A percentile compares a stretch with the other conserved stretches of the same genome.
Evolutionary conservation across 2,329 filamentous ascomycete species (phyloP).

Genomic region (Ceratocystis ficicola): DNA sequence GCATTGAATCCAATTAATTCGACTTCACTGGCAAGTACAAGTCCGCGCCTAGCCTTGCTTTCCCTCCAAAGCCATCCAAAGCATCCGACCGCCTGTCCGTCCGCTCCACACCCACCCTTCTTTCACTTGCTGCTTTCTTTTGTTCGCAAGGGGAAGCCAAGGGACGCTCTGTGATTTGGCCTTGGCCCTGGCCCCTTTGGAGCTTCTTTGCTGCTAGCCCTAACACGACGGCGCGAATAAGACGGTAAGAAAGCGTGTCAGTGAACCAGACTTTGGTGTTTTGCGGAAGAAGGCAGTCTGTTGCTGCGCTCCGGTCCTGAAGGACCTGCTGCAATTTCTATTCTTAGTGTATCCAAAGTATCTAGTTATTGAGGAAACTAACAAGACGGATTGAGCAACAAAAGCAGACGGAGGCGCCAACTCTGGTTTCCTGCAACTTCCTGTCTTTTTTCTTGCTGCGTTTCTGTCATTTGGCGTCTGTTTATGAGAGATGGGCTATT

Average conservation of each 20-base stretch:
- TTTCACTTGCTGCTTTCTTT: neutral
- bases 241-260: neutral
- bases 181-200: neutral
- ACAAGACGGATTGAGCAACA: neutral
- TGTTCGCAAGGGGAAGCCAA: neutral
- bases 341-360: conserved; percentile 1
- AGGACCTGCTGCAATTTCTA: conserved; percentile 9
- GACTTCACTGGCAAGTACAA: neutral
- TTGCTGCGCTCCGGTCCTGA: neutral
- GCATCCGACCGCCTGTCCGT: conserved; percentile 3
- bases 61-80: neutral
- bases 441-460: neutral
- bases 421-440: neutral
- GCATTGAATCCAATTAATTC: conserved; percentile 1
- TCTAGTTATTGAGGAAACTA: neutral
- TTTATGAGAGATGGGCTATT: neutral
- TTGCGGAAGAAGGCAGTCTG: neutral
- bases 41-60: neutral
- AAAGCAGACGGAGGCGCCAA: neutral
- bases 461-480: neutral
- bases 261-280: conserved; percentile 2
- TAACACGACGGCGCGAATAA: neutral
- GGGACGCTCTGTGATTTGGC: neutral
- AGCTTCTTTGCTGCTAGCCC: neutral
- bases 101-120: neutral